Base-by-base conservation (phyloP, 768 basidiomycete species). In the Trametes meyenii region DNA sequence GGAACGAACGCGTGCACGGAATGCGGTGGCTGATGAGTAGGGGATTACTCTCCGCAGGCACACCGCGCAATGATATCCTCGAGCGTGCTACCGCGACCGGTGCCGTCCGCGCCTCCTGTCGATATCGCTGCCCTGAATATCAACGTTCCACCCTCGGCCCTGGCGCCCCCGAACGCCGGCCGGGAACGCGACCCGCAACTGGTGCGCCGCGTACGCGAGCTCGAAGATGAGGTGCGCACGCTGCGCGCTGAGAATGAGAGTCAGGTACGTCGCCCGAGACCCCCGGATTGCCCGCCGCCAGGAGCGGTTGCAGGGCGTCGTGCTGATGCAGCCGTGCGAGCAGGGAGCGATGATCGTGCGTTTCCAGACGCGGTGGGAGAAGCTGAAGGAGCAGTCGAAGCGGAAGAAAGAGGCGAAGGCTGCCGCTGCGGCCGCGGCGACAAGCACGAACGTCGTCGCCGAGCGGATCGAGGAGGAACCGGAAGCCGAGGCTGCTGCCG, bases 331-430 rank as follows among this genome's bases (percentile, higher is more conserved):
- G 43, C 19, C 7, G 19, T 36, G 45, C 29, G 40, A 68, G 60
- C 74, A 94, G 92, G 90, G 88, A 85, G 78, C 84, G 12, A 89
- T 92, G 83, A 92, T 93, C 64, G 78, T 81, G 21, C 88, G 89
- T 67, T 94, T 90, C 74, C 84, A 89, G 26, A 92, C 94, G 74
- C 82, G 90, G 42, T 94, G 92, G 92, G 90, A 91, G 71, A 93
- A 92, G 72, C 77, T 94, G 58, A 94, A 94, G 71, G 93, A 94
- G 69, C 89, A 89, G 26, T 89, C 91, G 8, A 92, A 87, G 73
- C 85, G 89, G 62, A 93, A 94, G 77, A 90, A 92, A 72, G 89
- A 90, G 69, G 87, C 86, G 52, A 83, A 82, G 67, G 79, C 76
- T 14, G 85, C 85, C 55, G 83, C 79, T 1, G 83, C 81, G 66